Evolutionary conservation across 1,139 yeast species (phyloP).

Genomic region (Scheffersomyces quercinus): DNA sequence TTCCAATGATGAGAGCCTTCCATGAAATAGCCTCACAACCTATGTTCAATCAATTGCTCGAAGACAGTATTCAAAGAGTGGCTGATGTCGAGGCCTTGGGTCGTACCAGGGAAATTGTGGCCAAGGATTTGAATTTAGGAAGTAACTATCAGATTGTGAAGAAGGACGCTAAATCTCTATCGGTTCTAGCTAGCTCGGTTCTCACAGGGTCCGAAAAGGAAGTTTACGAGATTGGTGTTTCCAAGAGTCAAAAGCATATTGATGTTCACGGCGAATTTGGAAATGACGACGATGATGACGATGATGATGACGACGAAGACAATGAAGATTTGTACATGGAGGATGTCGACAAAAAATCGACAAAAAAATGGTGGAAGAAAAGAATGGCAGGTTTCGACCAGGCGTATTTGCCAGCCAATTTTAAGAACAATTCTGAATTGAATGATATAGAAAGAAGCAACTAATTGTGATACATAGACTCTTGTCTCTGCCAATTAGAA

Average conservation of each 20-base stretch:
- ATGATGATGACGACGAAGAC: slow-evolving; percentile 34
- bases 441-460: too few species aligned
- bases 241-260: slow-evolving; percentile 19
- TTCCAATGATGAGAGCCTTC: slow-evolving; percentile 89
- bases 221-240: slow-evolving; percentile 12
- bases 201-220: slow-evolving; percentile 1
- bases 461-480: too few species aligned
- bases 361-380: slow-evolving; percentile 47
- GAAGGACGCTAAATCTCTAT: slow-evolving; percentile 7
- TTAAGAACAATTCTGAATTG: background rate
- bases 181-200: background rate
- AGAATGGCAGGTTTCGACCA: slow-evolving; percentile 27
- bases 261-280: slow-evolving; percentile 23
- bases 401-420: background rate
- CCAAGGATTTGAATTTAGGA: slow-evolving; percentile 67
- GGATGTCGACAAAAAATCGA: slow-evolving; percentile 39
- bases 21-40: slow-evolving; percentile 75
- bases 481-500: too few species aligned
- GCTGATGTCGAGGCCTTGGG: slow-evolving; percentile 75
- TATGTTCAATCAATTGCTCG: slow-evolving; percentile 67
- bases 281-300: slow-evolving; percentile 13
- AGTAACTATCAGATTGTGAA: slow-evolving; percentile 31
- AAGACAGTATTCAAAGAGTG: slow-evolving; percentile 71
- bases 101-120: slow-evolving; percentile 78
- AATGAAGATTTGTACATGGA: slow-evolving; percentile 37